These are phyloP conservation scores for Raphanus sativus DNA, from an alignment of 345 rosid species.

Conservation along the genomic window DNA sequence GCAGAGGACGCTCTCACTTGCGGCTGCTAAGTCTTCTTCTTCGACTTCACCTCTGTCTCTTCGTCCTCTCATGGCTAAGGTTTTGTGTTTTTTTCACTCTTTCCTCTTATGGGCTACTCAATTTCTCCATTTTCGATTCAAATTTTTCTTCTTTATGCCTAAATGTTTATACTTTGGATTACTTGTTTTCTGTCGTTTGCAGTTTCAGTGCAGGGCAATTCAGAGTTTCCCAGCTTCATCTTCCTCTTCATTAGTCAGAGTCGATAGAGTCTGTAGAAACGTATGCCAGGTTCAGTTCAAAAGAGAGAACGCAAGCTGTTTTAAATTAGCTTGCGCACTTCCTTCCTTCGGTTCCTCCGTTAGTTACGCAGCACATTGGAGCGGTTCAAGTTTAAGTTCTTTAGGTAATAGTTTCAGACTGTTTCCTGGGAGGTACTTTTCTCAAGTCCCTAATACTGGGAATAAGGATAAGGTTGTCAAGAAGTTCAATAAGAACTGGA, in stretches of 20 bases:
- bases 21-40: conserved; percentile 31
- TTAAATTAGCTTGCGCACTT: conserved; percentile 17
- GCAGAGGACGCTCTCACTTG: conserved; percentile 36
- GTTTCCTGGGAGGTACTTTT: conserved; percentile 42
- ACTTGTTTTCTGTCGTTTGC: conserved; percentile 4
- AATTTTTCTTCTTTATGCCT: background rate
- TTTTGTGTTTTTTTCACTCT: conserved; percentile 25
- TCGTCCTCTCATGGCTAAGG: conserved; percentile 55
- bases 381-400: conserved; percentile 28
- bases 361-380: conserved; percentile 26
- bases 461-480: conserved; percentile 18
- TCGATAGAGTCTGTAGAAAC: conserved; percentile 24
- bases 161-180: background rate
- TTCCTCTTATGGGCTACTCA: background rate
- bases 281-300: conserved; percentile 37
- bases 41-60: conserved; percentile 41
- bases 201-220: conserved; percentile 47
- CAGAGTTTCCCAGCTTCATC: conserved; percentile 33
- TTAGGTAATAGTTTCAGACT: conserved; percentile 26
- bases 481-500: conserved; percentile 39
- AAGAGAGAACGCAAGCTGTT: conserved; percentile 31
- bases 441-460: conserved; percentile 35
- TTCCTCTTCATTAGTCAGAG: conserved; percentile 23
- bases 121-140: background rate
- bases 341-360: conserved; percentile 30